These are phyloP conservation scores for Paramyrothecium roridum DNA, from an alignment of 2,329 filamentous ascomycete species.

Conservation along the genomic window DNA sequence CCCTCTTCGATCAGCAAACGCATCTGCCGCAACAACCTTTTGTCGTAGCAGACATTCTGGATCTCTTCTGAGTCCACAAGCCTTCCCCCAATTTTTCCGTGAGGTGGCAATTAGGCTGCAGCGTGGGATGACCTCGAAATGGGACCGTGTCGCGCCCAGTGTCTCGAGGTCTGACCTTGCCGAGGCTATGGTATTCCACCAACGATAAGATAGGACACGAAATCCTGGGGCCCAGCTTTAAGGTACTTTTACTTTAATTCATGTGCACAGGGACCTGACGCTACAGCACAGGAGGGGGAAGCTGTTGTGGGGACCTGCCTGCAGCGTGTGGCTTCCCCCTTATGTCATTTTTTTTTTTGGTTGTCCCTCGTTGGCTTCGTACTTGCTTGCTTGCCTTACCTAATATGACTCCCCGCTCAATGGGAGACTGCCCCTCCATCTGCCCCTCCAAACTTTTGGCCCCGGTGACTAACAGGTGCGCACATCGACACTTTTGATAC, in stretches of 20 bases:
- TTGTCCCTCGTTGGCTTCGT: background rate
- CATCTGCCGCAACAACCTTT: too few relatives aligned
- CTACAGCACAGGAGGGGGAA: too few relatives aligned
- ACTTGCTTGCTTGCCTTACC: background rate
- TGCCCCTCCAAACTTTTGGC: background rate
- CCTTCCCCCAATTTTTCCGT: too few relatives aligned
- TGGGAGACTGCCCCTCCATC: background rate
- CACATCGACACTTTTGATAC: background rate
- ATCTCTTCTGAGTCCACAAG: background rate
- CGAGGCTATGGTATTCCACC: background rate
- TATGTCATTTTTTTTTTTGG: background rate
- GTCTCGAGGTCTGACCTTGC: background rate
- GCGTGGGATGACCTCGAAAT: too few relatives aligned
- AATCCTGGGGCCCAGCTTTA: too few relatives aligned
- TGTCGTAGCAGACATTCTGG: background rate
- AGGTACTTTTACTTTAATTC: too few relatives aligned
- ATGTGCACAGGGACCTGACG: too few relatives aligned
- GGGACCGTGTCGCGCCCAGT: too few relatives aligned
- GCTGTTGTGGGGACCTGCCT: too few relatives aligned
- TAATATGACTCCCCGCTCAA: background rate
- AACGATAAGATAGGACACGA: too few relatives aligned
- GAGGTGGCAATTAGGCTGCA: too few relatives aligned
- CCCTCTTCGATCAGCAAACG: background rate
- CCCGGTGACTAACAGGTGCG: background rate
- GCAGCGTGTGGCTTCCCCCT: background rate